Evolutionary conservation across 768 basidiomycete species (phyloP), one percentile per base, ranked within the genome.

Genomic region (Podaxis sp.): DNA sequence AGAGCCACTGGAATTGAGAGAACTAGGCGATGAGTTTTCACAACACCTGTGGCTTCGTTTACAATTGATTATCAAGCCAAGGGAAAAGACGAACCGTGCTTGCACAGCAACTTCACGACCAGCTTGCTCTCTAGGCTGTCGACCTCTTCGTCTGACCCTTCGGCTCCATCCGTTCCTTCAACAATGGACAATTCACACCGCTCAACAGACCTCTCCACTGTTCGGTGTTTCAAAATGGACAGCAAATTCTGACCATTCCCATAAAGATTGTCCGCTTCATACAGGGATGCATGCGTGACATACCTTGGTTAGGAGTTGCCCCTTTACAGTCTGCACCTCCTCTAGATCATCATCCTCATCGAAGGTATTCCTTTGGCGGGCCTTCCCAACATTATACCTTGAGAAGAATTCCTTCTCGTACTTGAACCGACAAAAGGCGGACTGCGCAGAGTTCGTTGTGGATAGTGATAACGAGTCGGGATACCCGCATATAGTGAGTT

Each of bases 341-440:
- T 81, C 76, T 18, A 71, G 66, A 32, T 73, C 74, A 59, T 71
- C 68, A 36, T 63, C 68, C 44, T 46, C 63, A 53, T 61, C 66
- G 25, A 42, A 13, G 57, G 53, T 64, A 16, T 63, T 57, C 37
- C 62, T 65, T 21, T 55, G 63, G 42, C n/a, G 65, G 13, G 55
- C 55, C 52, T 48, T 50, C 36, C 56, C 76, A 10, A 89, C 71
- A 40, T 69, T 77, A 65, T 89, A 93, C 61, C 79, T 84, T 25
- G 83, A 83, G 69, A 94, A 94, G 74, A 90, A 92, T 38, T 78
- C 73, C 42, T 76, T 81, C 7, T 77, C 76, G 64, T 88, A 91
- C 69, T 82, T 86, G 76, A 93, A 88, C 13, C 89, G 83, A 71
- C 86, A 89, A 67, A 90, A 93, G 10, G 92, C 91, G 40, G 92